phyloP scores from a whole-genome alignment of 2,329 filamentous ascomycete species.

The Zasmidium cellare region DNA sequence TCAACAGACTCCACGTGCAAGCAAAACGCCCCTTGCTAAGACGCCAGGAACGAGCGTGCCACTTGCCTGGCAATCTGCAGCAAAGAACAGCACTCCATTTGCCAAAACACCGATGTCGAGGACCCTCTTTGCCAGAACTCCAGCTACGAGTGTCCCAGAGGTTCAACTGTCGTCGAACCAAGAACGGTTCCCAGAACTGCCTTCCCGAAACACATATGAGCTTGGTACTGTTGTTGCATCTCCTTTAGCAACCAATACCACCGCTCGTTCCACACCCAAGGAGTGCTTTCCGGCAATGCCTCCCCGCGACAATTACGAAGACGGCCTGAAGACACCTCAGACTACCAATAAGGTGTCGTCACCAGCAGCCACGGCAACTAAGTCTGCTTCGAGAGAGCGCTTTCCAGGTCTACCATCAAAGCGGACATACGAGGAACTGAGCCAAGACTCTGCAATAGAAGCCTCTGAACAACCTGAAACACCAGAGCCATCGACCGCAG shows the following conservation, averaged over 20 bases:
- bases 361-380: background rate
- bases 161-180: background rate
- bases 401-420: conserved; percentile 18
- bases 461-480: background rate
- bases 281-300: conserved; percentile 2
- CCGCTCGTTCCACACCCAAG: background rate
- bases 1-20: conserved; percentile 4
- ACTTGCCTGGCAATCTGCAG: background rate
- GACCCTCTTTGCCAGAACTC: background rate
- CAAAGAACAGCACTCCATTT: background rate
- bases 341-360: background rate
- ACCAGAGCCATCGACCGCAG: conserved; percentile 2
- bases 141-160: conserved; percentile 2
- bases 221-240: background rate
- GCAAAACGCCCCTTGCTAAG: conserved; percentile 1
- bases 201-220: background rate
- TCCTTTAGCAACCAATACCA: background rate
- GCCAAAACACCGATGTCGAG: conserved; percentile 2
- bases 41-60: conserved; percentile 12
- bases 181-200: background rate
- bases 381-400: conserved; percentile 6
- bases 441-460: background rate
- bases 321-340: background rate
- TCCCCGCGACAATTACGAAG: background rate
- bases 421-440: conserved; percentile 12